Evolutionary conservation across 352 stramenopile genomes (phyloP).

Genomic region (Globisporangium middletonii): DNA sequence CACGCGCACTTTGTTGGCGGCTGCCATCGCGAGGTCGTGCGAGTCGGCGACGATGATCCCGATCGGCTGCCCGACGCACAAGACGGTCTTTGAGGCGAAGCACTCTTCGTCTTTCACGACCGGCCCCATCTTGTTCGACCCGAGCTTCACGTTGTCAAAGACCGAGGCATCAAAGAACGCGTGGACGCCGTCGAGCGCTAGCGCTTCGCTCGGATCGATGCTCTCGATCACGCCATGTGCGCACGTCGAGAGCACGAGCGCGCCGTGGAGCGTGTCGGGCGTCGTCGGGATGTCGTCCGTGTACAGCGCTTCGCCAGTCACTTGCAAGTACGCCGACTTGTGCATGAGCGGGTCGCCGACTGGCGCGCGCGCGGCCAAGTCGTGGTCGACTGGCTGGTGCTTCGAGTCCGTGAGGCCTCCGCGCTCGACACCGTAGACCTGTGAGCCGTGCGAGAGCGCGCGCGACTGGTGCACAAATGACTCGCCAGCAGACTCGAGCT

Average conservation of each 20-base stretch:
- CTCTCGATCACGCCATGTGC: constrained; percentile 76
- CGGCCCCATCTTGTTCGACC: constrained; percentile 73
- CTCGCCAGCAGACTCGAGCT: constrained; percentile 38
- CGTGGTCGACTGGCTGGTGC: constrained; percentile 38
- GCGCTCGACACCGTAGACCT: constrained; percentile 52
- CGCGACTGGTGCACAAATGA: constrained; percentile 59
- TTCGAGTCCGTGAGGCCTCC: constrained; percentile 64
- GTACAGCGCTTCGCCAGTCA: constrained; percentile 94
- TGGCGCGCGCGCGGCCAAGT: constrained; percentile 33
- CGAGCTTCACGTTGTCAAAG: constrained; percentile 56
- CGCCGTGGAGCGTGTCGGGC: constrained; percentile 83
- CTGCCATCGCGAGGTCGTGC: constrained; percentile 65
- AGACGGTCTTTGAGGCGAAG: constrained; percentile 66
- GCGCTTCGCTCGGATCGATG: constrained; percentile 80
- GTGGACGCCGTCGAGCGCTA: constrained; percentile 86
- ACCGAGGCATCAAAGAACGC: constrained; percentile 78
- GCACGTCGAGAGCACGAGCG: constrained; percentile 88
- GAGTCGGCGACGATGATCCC: constrained; percentile 82
- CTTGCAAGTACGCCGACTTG: constrained; percentile 90
- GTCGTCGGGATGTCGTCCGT: constrained; percentile 91
- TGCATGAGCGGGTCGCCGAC: constrained; percentile 92
- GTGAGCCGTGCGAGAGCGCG: constrained; percentile 42
- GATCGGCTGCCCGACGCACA: constrained; percentile 76
- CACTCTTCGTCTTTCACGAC: constrained; percentile 86
- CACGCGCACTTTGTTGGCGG: constrained; percentile 82